These are phyloP conservation scores for Backusella liffmaniae DNA, from an alignment of 192 early-diverging fungal genomes.

Conservation along the genomic window DNA sequence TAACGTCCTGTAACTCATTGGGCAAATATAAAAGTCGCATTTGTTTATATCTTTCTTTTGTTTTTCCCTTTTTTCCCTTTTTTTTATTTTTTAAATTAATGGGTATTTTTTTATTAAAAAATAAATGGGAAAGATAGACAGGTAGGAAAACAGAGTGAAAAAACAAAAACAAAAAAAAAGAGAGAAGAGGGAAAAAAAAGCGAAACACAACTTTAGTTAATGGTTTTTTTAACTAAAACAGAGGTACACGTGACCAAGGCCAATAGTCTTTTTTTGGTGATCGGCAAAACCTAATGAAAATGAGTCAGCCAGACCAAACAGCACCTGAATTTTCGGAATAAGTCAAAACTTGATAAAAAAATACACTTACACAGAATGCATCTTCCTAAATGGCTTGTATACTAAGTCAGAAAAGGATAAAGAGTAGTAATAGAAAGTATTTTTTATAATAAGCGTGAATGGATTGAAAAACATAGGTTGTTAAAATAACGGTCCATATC, in stretches of 20 bases:
- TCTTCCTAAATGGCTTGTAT: no score
- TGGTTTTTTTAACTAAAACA: not conserved
- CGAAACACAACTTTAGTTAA: not conserved
- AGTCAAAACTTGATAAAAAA: no score
- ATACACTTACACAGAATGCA: no score
- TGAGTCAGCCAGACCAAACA: no score
- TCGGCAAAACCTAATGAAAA: no score
- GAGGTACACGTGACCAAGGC: not conserved
- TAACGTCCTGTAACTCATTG: not conserved
- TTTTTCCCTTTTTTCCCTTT: not conserved
- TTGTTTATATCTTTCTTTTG: not conserved
- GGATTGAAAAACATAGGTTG: no score
- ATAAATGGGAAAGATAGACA: not conserved
- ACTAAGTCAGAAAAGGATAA: no score
- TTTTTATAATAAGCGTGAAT: no score
- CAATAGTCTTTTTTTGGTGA: no score
- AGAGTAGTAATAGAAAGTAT: no score
- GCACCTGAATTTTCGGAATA: no score
- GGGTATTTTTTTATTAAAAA: not conserved
- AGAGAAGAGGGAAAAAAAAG: not conserved
- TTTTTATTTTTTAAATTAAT: not conserved
- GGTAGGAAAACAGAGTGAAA: not conserved
- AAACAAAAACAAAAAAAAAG: not conserved
- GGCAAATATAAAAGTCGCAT: slow-evolving; percentile 12
- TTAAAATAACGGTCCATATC: no score